These are phyloP conservation scores for Garcia nutans DNA, from an alignment of 345 rosid species.

Conservation along the genomic window DNA sequence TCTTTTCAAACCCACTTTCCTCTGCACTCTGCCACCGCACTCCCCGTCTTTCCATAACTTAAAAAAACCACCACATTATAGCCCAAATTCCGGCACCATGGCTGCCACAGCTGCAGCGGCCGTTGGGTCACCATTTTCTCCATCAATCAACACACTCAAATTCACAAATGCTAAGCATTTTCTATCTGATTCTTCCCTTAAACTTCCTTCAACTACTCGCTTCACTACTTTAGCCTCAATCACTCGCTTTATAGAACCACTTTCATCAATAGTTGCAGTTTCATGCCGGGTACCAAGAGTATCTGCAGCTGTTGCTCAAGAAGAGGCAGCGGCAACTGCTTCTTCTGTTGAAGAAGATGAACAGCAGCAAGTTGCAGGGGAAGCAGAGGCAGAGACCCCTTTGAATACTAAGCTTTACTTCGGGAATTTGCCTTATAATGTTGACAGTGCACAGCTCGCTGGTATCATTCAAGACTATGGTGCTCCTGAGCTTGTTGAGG, in stretches of 20 bases:
- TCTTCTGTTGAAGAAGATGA: slow-evolving; percentile 23
- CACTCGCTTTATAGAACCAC: slow-evolving; percentile 19
- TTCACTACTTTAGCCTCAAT: not conserved
- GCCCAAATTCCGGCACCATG: slow-evolving; percentile 17
- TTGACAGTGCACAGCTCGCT: slow-evolving; percentile 93
- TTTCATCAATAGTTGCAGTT: slow-evolving; percentile 1
- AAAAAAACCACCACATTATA: slow-evolving; percentile 22
- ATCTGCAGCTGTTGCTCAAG: slow-evolving; percentile 48
- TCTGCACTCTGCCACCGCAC: not conserved
- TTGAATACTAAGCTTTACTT: slow-evolving; percentile 77
- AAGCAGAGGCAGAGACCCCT: slow-evolving; percentile 14
- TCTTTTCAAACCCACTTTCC: not conserved
- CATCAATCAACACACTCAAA: slow-evolving; percentile 40
- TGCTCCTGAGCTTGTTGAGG: slow-evolving; percentile 82
- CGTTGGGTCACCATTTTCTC: slow-evolving; percentile 40
- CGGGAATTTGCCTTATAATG: slow-evolving; percentile 86
- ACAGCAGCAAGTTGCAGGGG: slow-evolving; percentile 23
- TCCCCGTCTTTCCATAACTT: not conserved
- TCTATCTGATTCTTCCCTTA: slow-evolving; percentile 17
- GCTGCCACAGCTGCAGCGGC: slow-evolving; percentile 49
- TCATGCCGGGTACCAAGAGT: slow-evolving; percentile 41
- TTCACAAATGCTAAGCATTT: slow-evolving; percentile 35
- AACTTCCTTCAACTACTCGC: slow-evolving; percentile 22
- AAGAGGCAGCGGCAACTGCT: slow-evolving; percentile 35
- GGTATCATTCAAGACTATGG: slow-evolving; percentile 76